A percentile compares a stretch with the other conserved stretches of the same genome.
Conservation (phyloP, 345 rosid genomes). For the Psidium friedrichsthalianum region DNA sequence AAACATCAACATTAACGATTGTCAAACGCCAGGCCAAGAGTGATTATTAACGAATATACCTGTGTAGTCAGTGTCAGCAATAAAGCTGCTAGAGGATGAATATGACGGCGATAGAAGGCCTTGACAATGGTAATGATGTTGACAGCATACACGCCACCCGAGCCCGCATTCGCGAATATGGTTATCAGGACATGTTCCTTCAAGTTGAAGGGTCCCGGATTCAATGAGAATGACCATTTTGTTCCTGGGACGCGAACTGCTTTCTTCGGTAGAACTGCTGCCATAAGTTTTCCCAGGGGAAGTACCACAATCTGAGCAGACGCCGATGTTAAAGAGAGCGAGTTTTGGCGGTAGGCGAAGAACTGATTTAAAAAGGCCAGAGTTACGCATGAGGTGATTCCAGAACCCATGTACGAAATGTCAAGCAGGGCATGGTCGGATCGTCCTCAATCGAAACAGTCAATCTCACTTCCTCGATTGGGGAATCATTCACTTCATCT, state of each 20-base stretch:
- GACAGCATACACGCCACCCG: conserved; percentile 21
- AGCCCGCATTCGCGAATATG: conserved; percentile 35
- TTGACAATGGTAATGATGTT: conserved; percentile 26
- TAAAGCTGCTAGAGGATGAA: conserved; percentile 20
- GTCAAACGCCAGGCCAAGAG: not conserved
- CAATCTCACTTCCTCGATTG: conserved; percentile 34
- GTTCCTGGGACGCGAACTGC: conserved; percentile 16
- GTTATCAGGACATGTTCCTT: conserved; percentile 51
- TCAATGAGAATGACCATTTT: conserved; percentile 28
- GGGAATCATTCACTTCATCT: conserved; percentile 29
- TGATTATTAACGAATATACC: conserved; percentile 2
- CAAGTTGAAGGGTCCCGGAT: conserved; percentile 47
- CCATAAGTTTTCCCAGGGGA: conserved; percentile 27
- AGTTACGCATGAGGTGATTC: conserved; percentile 16
- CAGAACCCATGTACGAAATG: conserved; percentile 32
- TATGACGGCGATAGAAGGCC: conserved; percentile 20
- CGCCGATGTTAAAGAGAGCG: conserved; percentile 17
- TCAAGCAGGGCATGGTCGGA: conserved; percentile 34
- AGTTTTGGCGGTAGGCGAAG: conserved; percentile 27
- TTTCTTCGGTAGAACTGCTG: conserved; percentile 21
- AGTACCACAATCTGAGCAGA: conserved; percentile 26
- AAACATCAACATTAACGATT: not conserved
- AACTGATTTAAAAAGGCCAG: conserved; percentile 32
- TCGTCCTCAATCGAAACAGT: conserved; percentile 30
- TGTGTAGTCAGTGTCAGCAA: conserved; percentile 29